Conservation (phyloP, 2,329 filamentous ascomycete genomes). For the Coniochaeta sp. region DNA sequence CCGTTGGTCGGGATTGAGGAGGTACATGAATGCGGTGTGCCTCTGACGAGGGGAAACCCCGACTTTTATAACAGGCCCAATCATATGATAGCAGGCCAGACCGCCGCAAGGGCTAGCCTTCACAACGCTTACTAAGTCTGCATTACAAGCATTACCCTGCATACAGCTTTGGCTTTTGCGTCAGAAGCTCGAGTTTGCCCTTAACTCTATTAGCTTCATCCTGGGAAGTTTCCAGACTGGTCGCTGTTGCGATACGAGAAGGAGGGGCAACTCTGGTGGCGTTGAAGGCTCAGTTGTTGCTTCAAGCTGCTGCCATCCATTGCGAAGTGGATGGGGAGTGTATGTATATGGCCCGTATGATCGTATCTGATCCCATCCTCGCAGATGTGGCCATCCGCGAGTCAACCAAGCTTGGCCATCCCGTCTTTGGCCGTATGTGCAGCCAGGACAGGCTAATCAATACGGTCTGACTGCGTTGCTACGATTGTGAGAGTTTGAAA, state of each 20-base stretch:
- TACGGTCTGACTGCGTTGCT: not conserved
- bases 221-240: not conserved
- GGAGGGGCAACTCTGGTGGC: not conserved
- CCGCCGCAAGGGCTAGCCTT: not conserved
- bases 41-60: not conserved
- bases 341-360: not conserved
- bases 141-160: not conserved
- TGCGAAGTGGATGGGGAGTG: not conserved
- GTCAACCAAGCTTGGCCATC: not conserved
- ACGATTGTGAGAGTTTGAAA: not conserved
- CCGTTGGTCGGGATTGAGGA: not conserved
- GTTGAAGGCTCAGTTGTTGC: not conserved
- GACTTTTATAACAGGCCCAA: not conserved
- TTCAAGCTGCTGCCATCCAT: not conserved
- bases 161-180: not conserved
- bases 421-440: too few relatives aligned
- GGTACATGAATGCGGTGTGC: not conserved
- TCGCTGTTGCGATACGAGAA: not conserved
- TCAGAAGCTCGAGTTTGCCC: not conserved
- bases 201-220: not conserved
- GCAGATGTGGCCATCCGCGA: not conserved
- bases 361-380: not conserved
- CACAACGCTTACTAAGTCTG: not conserved
- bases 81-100: not conserved
- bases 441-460: not conserved